These are phyloP conservation scores for Helicostylum pulchrum DNA, from an alignment of 192 early-diverging fungal genomes.

Conservation along the genomic window DNA sequence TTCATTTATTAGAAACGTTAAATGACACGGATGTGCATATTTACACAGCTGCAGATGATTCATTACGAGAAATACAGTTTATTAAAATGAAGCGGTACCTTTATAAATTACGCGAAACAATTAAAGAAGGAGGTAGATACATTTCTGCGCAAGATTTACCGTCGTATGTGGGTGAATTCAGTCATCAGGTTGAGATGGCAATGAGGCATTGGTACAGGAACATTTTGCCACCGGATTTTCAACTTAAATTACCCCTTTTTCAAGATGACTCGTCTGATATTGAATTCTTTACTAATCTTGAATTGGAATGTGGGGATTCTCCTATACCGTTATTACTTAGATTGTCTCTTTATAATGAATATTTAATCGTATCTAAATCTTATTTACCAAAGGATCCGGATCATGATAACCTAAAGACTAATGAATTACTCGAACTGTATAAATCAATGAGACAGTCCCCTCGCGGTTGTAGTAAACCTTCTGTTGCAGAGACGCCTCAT, in stretches of 20 bases:
- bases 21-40: background rate
- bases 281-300: background rate
- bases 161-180: background rate
- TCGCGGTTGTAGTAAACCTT: background rate
- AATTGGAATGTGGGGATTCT: background rate
- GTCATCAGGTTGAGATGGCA: slow-evolving; percentile 7
- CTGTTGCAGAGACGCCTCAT: background rate
- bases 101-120: background rate
- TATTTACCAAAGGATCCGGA: background rate
- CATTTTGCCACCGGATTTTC: slow-evolving; percentile 7
- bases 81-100: background rate
- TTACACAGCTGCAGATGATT: background rate
- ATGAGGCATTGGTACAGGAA: slow-evolving; percentile 15
- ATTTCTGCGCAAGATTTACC: background rate
- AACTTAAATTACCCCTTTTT: slow-evolving; percentile 5
- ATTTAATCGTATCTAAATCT: slow-evolving; percentile 1
- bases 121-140: no score
- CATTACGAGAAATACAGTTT: background rate
- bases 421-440: background rate
- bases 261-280: slow-evolving; percentile 9
- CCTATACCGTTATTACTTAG: background rate
- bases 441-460: background rate
- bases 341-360: slow-evolving; percentile 12
- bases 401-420: background rate
- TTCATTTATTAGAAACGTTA: background rate